A percentile compares a stretch with the other conserved stretches of the same genome.
These are phyloP conservation scores for Myriosclerotinia scirpicola DNA, from an alignment of 2,329 filamentous ascomycete species.

Conservation along the genomic window DNA sequence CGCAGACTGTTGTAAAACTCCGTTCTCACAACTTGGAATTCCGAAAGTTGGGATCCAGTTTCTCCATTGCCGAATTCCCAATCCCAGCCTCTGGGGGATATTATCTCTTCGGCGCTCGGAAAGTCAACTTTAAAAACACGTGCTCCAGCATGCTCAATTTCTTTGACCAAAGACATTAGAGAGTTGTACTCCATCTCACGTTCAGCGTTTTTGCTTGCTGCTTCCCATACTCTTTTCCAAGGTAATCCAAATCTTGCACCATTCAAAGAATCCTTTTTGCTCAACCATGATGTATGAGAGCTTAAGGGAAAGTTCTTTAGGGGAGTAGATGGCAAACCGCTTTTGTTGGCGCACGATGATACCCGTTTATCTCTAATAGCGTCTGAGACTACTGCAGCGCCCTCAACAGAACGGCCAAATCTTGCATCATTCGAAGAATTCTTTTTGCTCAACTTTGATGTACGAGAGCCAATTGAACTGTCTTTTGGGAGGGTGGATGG, in stretches of 20 bases:
- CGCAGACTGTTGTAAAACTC: slow-evolving; percentile 59
- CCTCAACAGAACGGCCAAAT: slow-evolving; percentile 50
- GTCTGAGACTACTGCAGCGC: no score
- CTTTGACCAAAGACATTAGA: slow-evolving; percentile 47
- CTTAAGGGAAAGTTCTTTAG: no score
- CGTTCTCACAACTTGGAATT: slow-evolving; percentile 70
- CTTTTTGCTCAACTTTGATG: slow-evolving; percentile 23
- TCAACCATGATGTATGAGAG: no score
- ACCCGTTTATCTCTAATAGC: no score
- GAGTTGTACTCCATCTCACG: slow-evolving; percentile 54
- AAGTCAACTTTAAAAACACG: slow-evolving; percentile 70
- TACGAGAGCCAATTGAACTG: background rate
- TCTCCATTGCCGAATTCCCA: slow-evolving; percentile 66
- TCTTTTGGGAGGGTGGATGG: background rate
- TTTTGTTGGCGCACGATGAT: no score
- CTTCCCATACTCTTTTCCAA: slow-evolving; percentile 67
- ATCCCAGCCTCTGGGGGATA: slow-evolving; percentile 66
- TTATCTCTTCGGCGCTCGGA: slow-evolving; percentile 58
- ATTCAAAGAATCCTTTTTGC: no score
- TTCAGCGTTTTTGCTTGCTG: slow-evolving; percentile 49
- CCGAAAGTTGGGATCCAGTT: slow-evolving; percentile 66
- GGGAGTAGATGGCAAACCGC: no score
- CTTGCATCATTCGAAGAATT: slow-evolving; percentile 56
- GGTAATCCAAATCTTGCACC: slow-evolving; percentile 47
- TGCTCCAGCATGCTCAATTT: slow-evolving; percentile 58